phyloP scores from a whole-genome alignment of 345 rosid genomes.

The Salix exigua region DNA sequence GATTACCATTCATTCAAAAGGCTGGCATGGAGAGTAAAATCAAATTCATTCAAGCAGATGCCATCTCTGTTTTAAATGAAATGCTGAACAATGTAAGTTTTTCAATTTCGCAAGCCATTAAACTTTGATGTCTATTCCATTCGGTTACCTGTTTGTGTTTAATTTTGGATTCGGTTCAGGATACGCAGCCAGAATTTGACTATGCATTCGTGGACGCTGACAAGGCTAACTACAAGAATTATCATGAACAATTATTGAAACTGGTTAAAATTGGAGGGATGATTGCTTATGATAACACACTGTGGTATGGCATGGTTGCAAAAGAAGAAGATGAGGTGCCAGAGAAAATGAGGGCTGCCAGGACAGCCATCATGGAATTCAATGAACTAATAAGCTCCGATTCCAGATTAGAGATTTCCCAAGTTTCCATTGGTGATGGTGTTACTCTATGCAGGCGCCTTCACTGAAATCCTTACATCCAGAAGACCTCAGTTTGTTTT shows the following conservation, averaged over 20 bases:
- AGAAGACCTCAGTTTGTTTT: too few species aligned
- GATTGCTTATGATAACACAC: constrained; percentile 53
- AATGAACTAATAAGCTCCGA: constrained; percentile 39
- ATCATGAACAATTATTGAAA: constrained; percentile 42
- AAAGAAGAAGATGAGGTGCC: constrained; percentile 32
- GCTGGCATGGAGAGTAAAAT: constrained; percentile 54
- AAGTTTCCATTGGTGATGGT: constrained; percentile 54
- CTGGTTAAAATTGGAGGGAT: constrained; percentile 53
- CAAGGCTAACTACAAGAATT: constrained; percentile 28
- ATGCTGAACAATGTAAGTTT: constrained; percentile 20
- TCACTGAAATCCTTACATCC: background rate
- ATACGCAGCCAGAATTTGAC: constrained; percentile 24
- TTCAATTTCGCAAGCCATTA: background rate
- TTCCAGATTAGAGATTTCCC: constrained; percentile 43
- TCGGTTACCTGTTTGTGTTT: background rate
- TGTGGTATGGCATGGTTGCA: constrained; percentile 43
- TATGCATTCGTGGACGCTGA: constrained; percentile 60
- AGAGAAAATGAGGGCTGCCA: constrained; percentile 7
- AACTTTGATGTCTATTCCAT: background rate
- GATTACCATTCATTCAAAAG: constrained; percentile 39
- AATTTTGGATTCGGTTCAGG: background rate
- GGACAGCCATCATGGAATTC: constrained; percentile 30
- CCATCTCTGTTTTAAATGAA: constrained; percentile 29
- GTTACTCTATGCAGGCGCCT: constrained; percentile 38
- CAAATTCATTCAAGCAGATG: constrained; percentile 43